phyloP scores from a whole-genome alignment of 148 eudicot species.

The Rhododendron vialii region DNA sequence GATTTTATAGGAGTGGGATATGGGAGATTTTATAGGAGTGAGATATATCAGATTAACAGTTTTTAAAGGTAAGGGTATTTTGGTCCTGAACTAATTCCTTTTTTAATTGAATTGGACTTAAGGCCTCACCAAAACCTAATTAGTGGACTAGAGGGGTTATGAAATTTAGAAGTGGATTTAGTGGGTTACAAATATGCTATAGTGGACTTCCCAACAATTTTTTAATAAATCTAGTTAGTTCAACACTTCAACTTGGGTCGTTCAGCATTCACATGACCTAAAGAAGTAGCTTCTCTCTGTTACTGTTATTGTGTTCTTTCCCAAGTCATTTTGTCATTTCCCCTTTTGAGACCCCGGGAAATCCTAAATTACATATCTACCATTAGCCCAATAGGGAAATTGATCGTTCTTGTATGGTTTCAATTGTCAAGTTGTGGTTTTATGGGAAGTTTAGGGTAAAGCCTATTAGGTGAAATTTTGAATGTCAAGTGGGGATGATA shows the following conservation, averaged over 20 bases:
- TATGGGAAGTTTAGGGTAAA: neutral
- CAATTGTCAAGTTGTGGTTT: neutral
- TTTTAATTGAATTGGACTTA: no score
- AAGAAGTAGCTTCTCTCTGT: neutral
- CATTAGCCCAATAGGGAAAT: neutral
- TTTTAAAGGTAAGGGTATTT: no score
- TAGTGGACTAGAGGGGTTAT: no score
- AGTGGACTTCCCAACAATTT: no score
- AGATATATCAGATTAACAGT: no score
- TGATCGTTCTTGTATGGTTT: neutral
- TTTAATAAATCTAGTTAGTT: neutral
- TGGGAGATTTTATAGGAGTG: no score
- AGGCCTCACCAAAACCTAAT: no score
- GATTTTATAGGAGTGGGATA: no score
- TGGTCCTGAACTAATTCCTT: no score
- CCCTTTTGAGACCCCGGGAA: neutral
- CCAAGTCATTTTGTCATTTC: neutral
- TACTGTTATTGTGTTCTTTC: neutral
- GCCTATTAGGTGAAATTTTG: neutral
- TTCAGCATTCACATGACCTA: neutral
- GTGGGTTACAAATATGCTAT: no score
- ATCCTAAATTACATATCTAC: neutral
- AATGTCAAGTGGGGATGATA: neutral
- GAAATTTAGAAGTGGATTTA: no score
- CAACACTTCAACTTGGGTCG: neutral